Evolutionary conservation across 1,284 basidiomycete genomes (phyloP).

Genomic region (Anthracocystis panici-leucophaei): DNA sequence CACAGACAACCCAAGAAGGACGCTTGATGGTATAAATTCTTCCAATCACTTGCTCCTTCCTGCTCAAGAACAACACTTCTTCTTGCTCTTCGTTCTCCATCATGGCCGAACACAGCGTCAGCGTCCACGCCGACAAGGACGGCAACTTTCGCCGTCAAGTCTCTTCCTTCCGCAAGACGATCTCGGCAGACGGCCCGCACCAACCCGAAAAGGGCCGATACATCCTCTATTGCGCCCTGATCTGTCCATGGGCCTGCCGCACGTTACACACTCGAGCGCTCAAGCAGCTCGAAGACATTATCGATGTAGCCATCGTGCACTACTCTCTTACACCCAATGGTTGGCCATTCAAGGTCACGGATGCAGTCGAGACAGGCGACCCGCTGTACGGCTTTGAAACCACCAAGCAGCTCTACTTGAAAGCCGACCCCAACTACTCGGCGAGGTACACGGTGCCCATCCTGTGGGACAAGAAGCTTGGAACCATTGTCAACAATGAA

Average conservation of each 20-base stretch:
- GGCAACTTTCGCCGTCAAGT: constrained; percentile 83
- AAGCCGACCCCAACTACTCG: constrained; percentile 74
- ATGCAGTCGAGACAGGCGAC: constrained; percentile 40
- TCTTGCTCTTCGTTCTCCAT: background rate
- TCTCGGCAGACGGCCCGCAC: constrained; percentile 77
- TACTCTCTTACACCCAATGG: constrained; percentile 83
- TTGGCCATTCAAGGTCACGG: constrained; percentile 79
- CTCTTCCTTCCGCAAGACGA: constrained; percentile 78
- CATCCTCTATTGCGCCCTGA: constrained; percentile 38
- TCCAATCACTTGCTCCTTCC: background rate
- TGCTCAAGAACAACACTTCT: background rate
- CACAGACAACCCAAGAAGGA: background rate
- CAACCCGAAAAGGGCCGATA: constrained; percentile 81
- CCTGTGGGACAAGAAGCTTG: constrained; percentile 88
- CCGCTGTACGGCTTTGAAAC: constrained; percentile 69
- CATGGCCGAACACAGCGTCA: constrained; percentile 45
- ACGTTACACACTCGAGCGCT: constrained; percentile 86
- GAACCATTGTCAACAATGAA: constrained; percentile 85
- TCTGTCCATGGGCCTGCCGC: constrained; percentile 86
- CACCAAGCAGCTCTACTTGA: constrained; percentile 76
- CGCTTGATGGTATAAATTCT: background rate
- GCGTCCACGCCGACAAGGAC: constrained; percentile 71
- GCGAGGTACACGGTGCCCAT: constrained; percentile 74
- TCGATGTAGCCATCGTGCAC: constrained; percentile 74
- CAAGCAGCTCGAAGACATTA: constrained; percentile 86